A percentile compares a stretch with the other conserved stretches of the same genome.
These are phyloP conservation scores for Bondarzewia mesenterica DNA, from an alignment of 1,284 basidiomycete genomes.

Conservation along the genomic window DNA sequence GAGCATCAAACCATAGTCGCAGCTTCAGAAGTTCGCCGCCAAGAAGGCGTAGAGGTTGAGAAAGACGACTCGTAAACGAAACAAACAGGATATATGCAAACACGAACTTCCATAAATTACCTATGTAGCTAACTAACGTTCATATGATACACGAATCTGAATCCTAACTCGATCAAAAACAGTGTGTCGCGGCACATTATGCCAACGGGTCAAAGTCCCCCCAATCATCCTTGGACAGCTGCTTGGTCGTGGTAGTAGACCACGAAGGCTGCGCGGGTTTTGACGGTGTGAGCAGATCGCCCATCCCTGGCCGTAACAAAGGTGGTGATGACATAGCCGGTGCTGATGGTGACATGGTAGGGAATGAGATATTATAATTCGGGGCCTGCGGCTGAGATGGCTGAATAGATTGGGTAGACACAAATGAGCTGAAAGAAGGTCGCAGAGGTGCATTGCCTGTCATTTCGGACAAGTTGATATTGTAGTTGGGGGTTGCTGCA, in stretches of 20 bases:
- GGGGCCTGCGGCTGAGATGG: constrained; percentile 12
- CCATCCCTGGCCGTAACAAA: constrained; percentile 35
- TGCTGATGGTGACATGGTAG: constrained; percentile 15
- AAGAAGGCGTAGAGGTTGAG: constrained; percentile 47
- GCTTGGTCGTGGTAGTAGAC: constrained; percentile 30
- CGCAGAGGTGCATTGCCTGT: constrained; percentile 8
- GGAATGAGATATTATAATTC: constrained; percentile 22
- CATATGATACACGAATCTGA: neutral
- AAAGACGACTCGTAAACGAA: constrained; percentile 11
- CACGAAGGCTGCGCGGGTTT: constrained; percentile 44
- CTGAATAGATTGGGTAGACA: constrained; percentile 7
- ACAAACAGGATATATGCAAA: neutral
- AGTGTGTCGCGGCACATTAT: constrained; percentile 14
- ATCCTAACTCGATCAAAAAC: neutral
- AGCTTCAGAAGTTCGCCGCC: constrained; percentile 38
- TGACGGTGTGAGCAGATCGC: constrained; percentile 48
- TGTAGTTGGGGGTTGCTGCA: constrained; percentile 44
- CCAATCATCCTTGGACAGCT: constrained; percentile 59
- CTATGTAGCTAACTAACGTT: neutral
- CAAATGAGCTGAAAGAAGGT: constrained; percentile 9
- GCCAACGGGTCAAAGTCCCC: constrained; percentile 73
- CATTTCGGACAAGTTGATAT: constrained; percentile 31
- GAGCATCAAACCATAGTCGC: constrained; percentile 46
- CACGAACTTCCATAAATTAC: neutral
- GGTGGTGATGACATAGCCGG: constrained; percentile 12